phyloP scores from a whole-genome alignment of 129 eudicot genomes.

The Solidago caesia region DNA sequence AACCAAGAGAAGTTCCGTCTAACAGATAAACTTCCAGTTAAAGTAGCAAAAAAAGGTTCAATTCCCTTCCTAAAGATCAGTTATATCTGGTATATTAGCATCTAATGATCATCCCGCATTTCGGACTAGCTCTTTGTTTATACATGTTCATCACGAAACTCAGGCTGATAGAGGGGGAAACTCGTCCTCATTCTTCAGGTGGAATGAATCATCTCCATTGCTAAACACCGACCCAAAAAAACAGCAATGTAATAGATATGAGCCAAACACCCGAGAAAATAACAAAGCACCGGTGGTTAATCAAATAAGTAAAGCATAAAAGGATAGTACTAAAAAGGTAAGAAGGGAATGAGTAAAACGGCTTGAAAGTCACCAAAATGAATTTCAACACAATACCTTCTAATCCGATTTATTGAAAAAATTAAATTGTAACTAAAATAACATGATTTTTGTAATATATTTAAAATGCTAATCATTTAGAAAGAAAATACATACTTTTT shows the following conservation, averaged over 20 bases:
- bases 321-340: no score
- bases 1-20: conserved; percentile 10
- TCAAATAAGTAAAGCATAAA: neutral
- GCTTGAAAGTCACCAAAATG: neutral
- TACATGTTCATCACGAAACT: conserved; percentile 31
- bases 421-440: no score
- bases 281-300: neutral
- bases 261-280: no score
- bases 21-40: conserved; percentile 12
- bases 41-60: conserved; percentile 27
- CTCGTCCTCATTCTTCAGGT: conserved; percentile 75
- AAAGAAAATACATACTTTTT: no score
- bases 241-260: neutral
- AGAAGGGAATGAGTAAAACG: neutral
- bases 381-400: neutral
- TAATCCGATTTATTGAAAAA: neutral
- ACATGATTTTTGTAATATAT: neutral
- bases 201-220: conserved; percentile 48
- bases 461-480: neutral
- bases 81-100: conserved; percentile 31
- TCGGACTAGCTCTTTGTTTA: conserved; percentile 30
- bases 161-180: conserved; percentile 76
- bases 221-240: conserved; percentile 37
- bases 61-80: conserved; percentile 32
- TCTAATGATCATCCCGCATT: conserved; percentile 34